Percentiles rank a stretch among this genome's conserved stretches.
Conservation (phyloP, 345 rosid species). For the Cardamine resedifolia region DNA sequence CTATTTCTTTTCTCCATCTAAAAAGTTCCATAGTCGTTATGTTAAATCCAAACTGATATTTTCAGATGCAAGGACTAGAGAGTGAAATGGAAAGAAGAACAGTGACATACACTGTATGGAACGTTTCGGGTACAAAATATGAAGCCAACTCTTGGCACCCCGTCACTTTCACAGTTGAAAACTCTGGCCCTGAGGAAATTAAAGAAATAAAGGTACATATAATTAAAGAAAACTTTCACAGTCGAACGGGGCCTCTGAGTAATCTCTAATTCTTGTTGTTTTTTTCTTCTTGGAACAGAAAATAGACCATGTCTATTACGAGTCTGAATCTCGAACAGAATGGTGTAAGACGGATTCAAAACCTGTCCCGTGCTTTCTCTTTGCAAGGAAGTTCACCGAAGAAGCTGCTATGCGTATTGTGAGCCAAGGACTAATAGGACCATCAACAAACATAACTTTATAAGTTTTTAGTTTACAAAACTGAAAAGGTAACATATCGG, state of each 20-base stretch:
- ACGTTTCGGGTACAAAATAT: constrained; percentile 54
- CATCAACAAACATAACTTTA: constrained; percentile 31
- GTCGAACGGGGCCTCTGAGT: neutral
- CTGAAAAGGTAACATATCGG: neutral
- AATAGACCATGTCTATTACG: constrained; percentile 68
- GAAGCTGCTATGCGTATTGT: constrained; percentile 89
- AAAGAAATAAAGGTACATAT: constrained; percentile 72
- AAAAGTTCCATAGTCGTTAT: neutral
- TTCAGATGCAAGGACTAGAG: constrained; percentile 78
- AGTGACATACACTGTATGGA: constrained; percentile 85
- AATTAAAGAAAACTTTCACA: too few species aligned
- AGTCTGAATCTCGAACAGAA: constrained; percentile 74
- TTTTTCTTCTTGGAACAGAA: constrained; percentile 39
- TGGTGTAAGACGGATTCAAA: constrained; percentile 62
- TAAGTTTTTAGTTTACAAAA: constrained; percentile 10
- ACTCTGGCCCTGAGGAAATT: constrained; percentile 54
- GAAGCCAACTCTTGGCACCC: constrained; percentile 91
- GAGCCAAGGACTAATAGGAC: constrained; percentile 61
- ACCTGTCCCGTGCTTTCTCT: constrained; percentile 70
- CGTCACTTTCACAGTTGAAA: constrained; percentile 58
- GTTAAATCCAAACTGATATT: neutral
- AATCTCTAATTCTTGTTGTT: neutral
- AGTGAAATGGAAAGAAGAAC: constrained; percentile 78
- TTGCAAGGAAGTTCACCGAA: constrained; percentile 82
- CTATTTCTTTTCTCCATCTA: constrained; percentile 12